Conservation (phyloP, 2,329 filamentous ascomycete species). For the Aureobasidium sp. region DNA sequence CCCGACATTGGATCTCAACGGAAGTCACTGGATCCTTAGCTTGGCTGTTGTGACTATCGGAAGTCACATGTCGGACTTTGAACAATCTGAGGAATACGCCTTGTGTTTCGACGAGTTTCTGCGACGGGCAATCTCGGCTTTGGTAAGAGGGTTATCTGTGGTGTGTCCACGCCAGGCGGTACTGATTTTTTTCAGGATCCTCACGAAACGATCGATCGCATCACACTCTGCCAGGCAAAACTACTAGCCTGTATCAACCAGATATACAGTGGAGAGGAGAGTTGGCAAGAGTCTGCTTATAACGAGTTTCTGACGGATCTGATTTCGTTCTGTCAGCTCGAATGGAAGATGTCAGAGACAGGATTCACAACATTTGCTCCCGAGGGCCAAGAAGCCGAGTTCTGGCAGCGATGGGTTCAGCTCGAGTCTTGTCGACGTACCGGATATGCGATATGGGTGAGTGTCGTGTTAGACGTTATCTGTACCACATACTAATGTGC, state of each 20-base stretch:
- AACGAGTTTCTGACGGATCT: constrained; percentile 7
- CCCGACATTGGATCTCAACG: constrained; percentile 17
- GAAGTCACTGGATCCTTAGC: constrained; percentile 19
- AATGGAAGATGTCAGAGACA: constrained; percentile 14
- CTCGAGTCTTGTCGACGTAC: constrained; percentile 18
- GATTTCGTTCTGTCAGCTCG: constrained; percentile 13
- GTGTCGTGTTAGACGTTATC: neutral
- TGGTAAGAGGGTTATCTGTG: neutral
- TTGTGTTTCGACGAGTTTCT: constrained; percentile 15
- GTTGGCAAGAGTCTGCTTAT: constrained; percentile 14
- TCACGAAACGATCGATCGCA: constrained; percentile 10
- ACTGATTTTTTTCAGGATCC: constrained; percentile 7
- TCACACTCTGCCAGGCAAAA: constrained; percentile 15
- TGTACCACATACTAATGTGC: neutral
- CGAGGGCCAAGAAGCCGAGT: neutral
- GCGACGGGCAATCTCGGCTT: constrained; percentile 12
- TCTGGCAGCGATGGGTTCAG: constrained; percentile 18
- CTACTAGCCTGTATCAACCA: constrained; percentile 16
- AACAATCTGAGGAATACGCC: constrained; percentile 14
- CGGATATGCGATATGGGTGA: constrained; percentile 20
- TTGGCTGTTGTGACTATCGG: constrained; percentile 25
- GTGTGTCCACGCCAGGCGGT: neutral
- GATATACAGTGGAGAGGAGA: constrained; percentile 17
- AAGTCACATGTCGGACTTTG: constrained; percentile 19
- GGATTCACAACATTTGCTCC: neutral